Percentiles rank a stretch among this genome's conserved stretches.
phyloP scores from a whole-genome alignment of 2,329 filamentous ascomycete genomes.

The Cercospora sp. region DNA sequence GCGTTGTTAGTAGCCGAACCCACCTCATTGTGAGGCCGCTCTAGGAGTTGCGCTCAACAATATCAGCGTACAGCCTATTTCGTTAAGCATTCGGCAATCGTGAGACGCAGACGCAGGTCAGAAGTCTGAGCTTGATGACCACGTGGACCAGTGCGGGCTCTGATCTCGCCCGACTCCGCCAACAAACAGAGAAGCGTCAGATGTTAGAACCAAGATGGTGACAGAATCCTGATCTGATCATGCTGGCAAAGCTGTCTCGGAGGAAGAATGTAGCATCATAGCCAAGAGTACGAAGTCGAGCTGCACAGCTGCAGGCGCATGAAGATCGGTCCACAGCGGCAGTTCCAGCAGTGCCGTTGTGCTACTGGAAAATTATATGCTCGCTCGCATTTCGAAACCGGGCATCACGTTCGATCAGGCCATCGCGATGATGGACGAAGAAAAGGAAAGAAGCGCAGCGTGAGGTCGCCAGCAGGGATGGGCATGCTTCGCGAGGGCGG shows the following conservation, averaged over 20 bases:
- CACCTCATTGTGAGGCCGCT: neutral
- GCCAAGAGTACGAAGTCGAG: neutral
- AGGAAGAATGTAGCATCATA: neutral
- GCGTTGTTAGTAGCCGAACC: neutral
- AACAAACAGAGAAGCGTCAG: neutral
- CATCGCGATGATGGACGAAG: neutral
- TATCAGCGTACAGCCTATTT: neutral
- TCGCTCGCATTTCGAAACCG: neutral
- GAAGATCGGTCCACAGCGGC: neutral
- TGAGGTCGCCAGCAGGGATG: slow-evolving; percentile 13
- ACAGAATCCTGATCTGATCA: neutral
- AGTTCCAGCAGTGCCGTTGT: slow-evolving; percentile 1
- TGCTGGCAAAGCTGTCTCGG: neutral
- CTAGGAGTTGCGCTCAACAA: neutral
- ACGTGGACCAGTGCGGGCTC: neutral
- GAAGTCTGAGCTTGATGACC: neutral
- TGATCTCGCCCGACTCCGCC: neutral
- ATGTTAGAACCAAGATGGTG: neutral
- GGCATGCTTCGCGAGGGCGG: neutral
- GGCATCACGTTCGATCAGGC: neutral
- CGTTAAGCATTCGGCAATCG: neutral
- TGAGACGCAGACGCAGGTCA: neutral
- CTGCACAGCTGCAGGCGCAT: neutral
- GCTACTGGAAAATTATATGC: neutral
- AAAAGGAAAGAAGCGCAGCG: slow-evolving; percentile 15